Percentiles rank a stretch among this genome's conserved stretches.
Conservation (phyloP, 352 stramenopile species). For the Phytophthora ramorum region DNA sequence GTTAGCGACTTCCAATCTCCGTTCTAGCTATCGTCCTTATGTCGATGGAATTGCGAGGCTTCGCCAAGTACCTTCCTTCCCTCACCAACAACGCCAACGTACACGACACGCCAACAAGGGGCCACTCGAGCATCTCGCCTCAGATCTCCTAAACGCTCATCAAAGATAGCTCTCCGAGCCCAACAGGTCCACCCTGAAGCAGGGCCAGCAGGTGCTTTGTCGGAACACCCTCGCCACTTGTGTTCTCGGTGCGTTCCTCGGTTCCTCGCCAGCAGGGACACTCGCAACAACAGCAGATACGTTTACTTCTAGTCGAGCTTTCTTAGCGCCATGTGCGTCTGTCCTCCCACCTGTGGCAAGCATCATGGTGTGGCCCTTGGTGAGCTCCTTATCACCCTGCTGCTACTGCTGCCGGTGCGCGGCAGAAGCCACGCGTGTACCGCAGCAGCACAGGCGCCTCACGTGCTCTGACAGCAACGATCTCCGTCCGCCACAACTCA, state of each 20-base stretch:
- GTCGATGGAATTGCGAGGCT: no score
- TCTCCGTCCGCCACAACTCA: conserved; percentile 25
- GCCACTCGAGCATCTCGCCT: background rate
- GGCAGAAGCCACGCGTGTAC: background rate
- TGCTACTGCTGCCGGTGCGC: conserved; percentile 1
- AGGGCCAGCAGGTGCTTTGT: conserved; percentile 13
- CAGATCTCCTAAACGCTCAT: background rate
- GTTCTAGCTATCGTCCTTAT: no score
- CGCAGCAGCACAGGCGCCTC: background rate
- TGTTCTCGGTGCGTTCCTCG: conserved; percentile 11
- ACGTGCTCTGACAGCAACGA: background rate
- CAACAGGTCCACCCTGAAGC: background rate
- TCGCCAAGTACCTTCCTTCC: no score
- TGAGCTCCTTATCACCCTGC: conserved; percentile 9
- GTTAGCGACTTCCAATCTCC: no score
- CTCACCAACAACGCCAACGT: no score
- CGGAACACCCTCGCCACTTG: conserved; percentile 12
- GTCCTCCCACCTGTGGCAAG: background rate
- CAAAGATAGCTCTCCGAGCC: background rate
- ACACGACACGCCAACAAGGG: no score
- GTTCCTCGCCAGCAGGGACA: conserved; percentile 8
- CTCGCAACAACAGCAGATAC: conserved; percentile 7
- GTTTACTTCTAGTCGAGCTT: conserved; percentile 6
- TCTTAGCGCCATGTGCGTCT: conserved; percentile 11
- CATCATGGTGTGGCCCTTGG: background rate